Evolutionary conservation across 2,329 filamentous ascomycete species (phyloP).

Genomic region (Xylaria polymorpha): DNA sequence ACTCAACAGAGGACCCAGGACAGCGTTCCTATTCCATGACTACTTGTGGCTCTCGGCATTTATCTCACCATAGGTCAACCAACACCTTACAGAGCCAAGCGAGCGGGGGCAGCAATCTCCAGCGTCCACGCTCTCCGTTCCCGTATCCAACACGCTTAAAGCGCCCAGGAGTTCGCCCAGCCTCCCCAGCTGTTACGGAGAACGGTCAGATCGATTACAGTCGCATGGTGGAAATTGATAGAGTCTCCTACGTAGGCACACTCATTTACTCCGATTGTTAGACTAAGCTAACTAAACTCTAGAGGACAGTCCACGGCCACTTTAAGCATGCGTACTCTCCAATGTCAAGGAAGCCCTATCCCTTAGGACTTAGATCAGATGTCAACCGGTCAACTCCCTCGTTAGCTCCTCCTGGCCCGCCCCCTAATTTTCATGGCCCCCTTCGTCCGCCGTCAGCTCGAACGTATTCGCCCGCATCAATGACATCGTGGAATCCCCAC

Average conservation of each 20-base stretch:
- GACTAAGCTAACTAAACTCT: constrained; percentile 29
- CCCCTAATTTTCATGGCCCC: constrained; percentile 40
- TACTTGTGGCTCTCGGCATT: constrained; percentile 59
- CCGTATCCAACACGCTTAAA: constrained; percentile 68
- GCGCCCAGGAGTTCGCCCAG: constrained; percentile 62
- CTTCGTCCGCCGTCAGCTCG: constrained; percentile 42
- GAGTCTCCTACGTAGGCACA: constrained; percentile 57
- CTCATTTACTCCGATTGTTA: constrained; percentile 1
- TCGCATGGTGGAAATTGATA: constrained; percentile 63
- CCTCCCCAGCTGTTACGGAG: constrained; percentile 62
- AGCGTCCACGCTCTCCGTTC: constrained; percentile 68
- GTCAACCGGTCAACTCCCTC: constrained; percentile 57
- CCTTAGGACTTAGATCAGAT: constrained; percentile 55
- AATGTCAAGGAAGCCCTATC: constrained; percentile 53
- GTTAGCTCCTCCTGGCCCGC: constrained; percentile 47
- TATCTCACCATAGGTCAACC: constrained; percentile 62
- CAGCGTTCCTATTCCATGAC: constrained; percentile 67
- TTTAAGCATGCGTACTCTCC: constrained; percentile 55
- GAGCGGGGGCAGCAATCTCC: constrained; percentile 54
- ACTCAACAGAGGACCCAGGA: constrained; percentile 55
- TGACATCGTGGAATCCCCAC: constrained; percentile 48
- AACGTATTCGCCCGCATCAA: constrained; percentile 53
- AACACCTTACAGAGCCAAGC: constrained; percentile 61
- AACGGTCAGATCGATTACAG: constrained; percentile 61
- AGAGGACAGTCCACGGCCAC: constrained; percentile 60